phyloP scores from a whole-genome alignment of 805 yeast genomes.

The Kluyveromyces wickerhamii region DNA sequence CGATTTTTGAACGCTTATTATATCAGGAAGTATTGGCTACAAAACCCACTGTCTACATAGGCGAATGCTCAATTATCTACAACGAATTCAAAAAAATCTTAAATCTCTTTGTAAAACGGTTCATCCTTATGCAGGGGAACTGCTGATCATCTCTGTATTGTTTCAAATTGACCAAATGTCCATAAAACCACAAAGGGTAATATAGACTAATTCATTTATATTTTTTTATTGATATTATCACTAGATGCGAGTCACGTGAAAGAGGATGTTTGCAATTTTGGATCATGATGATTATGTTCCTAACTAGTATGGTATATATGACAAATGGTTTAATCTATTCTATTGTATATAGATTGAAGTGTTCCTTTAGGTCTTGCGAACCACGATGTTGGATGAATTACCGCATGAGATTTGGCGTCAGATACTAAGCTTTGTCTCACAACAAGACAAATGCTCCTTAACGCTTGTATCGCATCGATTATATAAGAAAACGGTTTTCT shows the following conservation, averaged over 20 bases:
- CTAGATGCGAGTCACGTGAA: no score
- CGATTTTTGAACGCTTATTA: no score
- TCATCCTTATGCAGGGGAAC: constrained; percentile 99
- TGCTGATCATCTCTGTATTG: constrained; percentile 99
- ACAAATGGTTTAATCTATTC: no score
- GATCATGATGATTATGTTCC: no score
- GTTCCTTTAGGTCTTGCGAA: no score
- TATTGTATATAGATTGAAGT: no score
- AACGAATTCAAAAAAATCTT: constrained; percentile 80
- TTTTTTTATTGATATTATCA: neutral
- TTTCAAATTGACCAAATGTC: constrained; percentile 99
- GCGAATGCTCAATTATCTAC: no score
- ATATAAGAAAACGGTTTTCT: constrained; percentile 12
- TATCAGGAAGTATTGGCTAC: no score
- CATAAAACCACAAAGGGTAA: constrained; percentile 40
- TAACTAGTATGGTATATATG: no score
- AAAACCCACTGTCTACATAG: no score
- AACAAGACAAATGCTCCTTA: constrained; percentile 22
- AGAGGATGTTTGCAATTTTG: no score
- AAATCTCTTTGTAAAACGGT: constrained; percentile 99
- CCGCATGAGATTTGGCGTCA: constrained; percentile 19
- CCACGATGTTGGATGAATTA: constrained; percentile 20
- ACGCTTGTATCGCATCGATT: constrained; percentile 18
- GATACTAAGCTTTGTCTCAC: constrained; percentile 14
- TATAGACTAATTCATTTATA: neutral